Percentiles rank a stretch among this genome's conserved stretches.
Conservation (phyloP, 225 moss, liverwort and hornwort genomes). For the Ulota crispa region DNA sequence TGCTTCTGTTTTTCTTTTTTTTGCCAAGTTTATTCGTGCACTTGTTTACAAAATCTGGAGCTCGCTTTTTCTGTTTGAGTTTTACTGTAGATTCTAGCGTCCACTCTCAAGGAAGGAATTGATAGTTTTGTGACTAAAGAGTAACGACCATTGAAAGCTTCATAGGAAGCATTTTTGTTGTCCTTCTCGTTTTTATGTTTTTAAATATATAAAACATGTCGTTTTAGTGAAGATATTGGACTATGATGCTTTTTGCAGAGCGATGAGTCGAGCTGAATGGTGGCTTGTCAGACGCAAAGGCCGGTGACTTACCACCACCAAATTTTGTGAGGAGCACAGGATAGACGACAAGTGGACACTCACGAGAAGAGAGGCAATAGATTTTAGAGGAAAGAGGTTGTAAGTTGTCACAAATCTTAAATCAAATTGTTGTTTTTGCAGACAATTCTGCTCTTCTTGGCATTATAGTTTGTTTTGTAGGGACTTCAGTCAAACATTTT, state of each 20-base stretch:
- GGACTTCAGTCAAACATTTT: neutral
- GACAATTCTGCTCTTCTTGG: neutral
- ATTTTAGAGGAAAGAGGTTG: constrained; percentile 4
- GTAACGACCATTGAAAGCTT: neutral
- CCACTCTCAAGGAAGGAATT: neutral
- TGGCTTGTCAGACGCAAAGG: neutral
- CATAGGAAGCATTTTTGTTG: neutral
- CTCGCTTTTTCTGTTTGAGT: neutral
- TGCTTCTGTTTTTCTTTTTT: neutral
- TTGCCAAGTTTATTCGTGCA: neutral
- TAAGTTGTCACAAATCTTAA: neutral
- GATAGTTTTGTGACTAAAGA: neutral
- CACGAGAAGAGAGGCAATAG: constrained; percentile 7
- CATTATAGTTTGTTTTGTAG: neutral
- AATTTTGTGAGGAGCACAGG: neutral
- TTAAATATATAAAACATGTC: no score
- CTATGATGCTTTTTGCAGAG: constrained; percentile 23
- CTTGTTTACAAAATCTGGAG: neutral
- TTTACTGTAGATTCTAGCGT: neutral
- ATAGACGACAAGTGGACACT: neutral
- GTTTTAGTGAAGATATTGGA: neutral
- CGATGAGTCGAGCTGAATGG: constrained; percentile 21
- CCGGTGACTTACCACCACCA: neutral
- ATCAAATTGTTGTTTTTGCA: neutral
- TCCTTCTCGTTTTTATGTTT: neutral